These are phyloP conservation scores for Thuja plicata DNA, from an alignment of 83 land plant genomes.

Conservation along the genomic window DNA sequence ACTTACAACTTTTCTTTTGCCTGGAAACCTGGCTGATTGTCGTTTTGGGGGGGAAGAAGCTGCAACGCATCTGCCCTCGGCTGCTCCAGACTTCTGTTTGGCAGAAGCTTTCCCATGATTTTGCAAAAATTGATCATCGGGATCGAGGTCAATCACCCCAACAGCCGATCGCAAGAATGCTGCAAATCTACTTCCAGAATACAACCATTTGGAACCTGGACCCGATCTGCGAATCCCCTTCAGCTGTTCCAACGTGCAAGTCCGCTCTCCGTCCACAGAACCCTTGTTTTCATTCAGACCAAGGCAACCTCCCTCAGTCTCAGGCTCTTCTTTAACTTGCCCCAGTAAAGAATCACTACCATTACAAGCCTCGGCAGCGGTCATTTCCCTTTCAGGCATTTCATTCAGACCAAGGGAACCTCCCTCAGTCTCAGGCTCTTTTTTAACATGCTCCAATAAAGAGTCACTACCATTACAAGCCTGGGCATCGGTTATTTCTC, in stretches of 20 bases:
- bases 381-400: neutral
- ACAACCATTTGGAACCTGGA: neutral
- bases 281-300: neutral
- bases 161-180: constrained; percentile 3
- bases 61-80: neutral
- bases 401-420: neutral
- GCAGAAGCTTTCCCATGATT: neutral
- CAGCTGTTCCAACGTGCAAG: neutral
- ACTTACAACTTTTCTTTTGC: constrained; percentile 6
- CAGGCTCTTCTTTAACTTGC: neutral
- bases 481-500: neutral
- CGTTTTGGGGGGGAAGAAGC: neutral
- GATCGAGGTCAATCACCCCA: neutral
- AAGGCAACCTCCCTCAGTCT: neutral
- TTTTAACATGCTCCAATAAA: neutral
- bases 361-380: neutral
- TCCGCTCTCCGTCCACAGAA: neutral
- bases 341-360: neutral
- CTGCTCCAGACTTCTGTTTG: neutral
- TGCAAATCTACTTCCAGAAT: constrained; percentile 10
- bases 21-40: neutral
- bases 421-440: neutral
- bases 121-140: neutral
- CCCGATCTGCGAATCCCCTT: neutral
- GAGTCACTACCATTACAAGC: neutral